Conservation (phyloP, 1,284 basidiomycete species). For the Fistulina hepatica region DNA sequence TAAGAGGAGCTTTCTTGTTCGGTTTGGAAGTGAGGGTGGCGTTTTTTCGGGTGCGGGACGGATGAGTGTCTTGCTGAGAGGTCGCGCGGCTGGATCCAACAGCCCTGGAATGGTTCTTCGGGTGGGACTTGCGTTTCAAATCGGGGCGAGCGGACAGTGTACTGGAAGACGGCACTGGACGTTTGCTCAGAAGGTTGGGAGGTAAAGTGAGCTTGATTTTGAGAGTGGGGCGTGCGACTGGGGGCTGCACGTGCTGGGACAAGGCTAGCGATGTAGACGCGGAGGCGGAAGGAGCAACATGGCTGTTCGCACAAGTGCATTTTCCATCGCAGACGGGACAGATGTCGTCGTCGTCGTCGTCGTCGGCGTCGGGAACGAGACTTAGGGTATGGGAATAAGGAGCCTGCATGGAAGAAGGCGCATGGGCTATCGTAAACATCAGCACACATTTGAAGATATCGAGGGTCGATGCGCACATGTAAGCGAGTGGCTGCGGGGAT, state of each 20-base stretch:
- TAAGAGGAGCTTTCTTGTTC: slow-evolving; percentile 27
- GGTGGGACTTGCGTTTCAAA: no score
- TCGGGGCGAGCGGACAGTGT: slow-evolving; percentile 16
- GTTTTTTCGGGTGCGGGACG: slow-evolving; percentile 15
- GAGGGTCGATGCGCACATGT: no score
- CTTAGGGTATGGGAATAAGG: slow-evolving; percentile 55
- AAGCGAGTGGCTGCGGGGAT: no score
- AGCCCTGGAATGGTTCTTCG: slow-evolving; percentile 19
- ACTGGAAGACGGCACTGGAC: slow-evolving; percentile 19
- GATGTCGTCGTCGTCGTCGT: slow-evolving; percentile 65
- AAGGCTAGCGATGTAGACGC: slow-evolving; percentile 20
- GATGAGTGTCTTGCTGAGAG: slow-evolving; percentile 21
- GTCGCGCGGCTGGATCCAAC: slow-evolving; percentile 25
- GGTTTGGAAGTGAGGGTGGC: slow-evolving; percentile 31
- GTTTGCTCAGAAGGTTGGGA: slow-evolving; percentile 36
- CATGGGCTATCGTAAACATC: no score
- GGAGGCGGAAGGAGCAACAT: background rate
- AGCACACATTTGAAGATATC: no score
- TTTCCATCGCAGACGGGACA: slow-evolving; percentile 80
- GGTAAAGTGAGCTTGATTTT: slow-evolving; percentile 72
- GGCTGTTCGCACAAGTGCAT: slow-evolving; percentile 52
- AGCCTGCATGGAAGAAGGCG: slow-evolving; percentile 54
- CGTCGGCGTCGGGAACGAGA: slow-evolving; percentile 30
- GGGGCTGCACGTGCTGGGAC: slow-evolving; percentile 18
- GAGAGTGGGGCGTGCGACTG: slow-evolving; percentile 31